Percentiles rank a stretch among this genome's conserved stretches.
Evolutionary conservation across 257 asterid genomes (phyloP).

Genomic region (Solanum paucissectum): DNA sequence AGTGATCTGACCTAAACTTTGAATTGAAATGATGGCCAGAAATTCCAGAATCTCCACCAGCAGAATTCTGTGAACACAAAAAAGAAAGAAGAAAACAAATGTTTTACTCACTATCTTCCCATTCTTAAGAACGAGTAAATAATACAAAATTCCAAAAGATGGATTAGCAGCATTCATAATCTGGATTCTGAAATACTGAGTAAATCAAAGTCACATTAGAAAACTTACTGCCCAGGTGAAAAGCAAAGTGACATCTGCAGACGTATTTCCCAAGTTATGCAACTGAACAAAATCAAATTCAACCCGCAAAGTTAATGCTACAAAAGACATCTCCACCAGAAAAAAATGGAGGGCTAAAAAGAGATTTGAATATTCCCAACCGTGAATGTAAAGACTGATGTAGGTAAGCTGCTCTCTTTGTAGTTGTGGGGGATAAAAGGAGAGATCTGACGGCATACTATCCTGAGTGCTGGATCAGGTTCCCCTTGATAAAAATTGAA

Average conservation of each 20-base stretch:
- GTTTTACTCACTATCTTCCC: background rate
- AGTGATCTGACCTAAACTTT: conserved; percentile 40
- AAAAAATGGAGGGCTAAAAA: background rate
- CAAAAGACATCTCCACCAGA: background rate
- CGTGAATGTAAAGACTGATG: conserved; percentile 73
- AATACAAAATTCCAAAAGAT: background rate
- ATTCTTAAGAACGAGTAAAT: background rate
- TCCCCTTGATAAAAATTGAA: conserved; percentile 49
- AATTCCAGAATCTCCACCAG: conserved; percentile 88
- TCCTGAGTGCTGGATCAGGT: conserved; percentile 84
- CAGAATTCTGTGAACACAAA: conserved; percentile 62
- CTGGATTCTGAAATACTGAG: background rate
- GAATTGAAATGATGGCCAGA: conserved; percentile 83
- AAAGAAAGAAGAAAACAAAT: conserved; percentile 2
- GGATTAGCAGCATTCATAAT: background rate
- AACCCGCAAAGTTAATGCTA: conserved; percentile 7
- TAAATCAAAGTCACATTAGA: background rate
- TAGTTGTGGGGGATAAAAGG: conserved; percentile 93
- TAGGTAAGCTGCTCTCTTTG: conserved; percentile 93
- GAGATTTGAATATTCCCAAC: conserved; percentile 21
- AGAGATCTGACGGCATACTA: conserved; percentile 89
- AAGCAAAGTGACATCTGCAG: conserved; percentile 78
- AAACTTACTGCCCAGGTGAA: conserved; percentile 92
- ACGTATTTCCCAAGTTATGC: conserved; percentile 57
- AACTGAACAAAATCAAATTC: conserved; percentile 42